Base-by-base conservation (phyloP, 805 yeast genomes). In the Metschnikowia matae region DNA sequence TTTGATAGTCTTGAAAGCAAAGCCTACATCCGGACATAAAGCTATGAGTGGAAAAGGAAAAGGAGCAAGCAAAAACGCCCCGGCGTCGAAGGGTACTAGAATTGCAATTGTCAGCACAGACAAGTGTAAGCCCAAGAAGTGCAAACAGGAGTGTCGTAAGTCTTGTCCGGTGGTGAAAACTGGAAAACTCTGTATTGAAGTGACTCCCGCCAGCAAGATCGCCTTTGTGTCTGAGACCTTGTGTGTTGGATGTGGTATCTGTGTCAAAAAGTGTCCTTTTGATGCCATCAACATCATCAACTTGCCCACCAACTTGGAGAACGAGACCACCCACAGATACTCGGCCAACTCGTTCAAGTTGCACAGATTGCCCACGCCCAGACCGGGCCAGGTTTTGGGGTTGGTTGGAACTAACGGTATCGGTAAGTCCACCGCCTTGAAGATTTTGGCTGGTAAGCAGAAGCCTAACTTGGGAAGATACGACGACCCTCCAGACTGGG, bases 181-280 rank as follows among this genome's bases (percentile, higher is more conserved):
- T 1, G 99, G 99, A 52, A 94, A 91, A 69, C 80, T 91, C 54
- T 94, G 99, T 84, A 94, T 94, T 64, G 99, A 94, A 71, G 99
- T 94, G 44, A 73, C 88, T 0, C 96, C 98, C 55, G 80, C 84
- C 18, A 82, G 87, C 54, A 94, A 94, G 66, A 89, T 94, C 64
- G 96, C 98, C 14, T 94, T 91, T 69, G 89, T 94, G 52, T 88
- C 96, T 15, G 99, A 94, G 68, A 88, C 76, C 37, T 76, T 94
- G 66, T 94, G 99, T 80, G 92, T 94, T 62, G 99, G 99, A 68
- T 94, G 99, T 79, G 99, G 99, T 90, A 94, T 94, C 62, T 94
- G 99, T 81, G 96, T 91, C 48, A 94, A 94, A 72, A 94, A 90
- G 69, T 94, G 99, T 74, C 99, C 99, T 31, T 94, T 94, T 66